phyloP scores from a whole-genome alignment of 75 land plant genomes.

The Cupressus sempervirens region DNA sequence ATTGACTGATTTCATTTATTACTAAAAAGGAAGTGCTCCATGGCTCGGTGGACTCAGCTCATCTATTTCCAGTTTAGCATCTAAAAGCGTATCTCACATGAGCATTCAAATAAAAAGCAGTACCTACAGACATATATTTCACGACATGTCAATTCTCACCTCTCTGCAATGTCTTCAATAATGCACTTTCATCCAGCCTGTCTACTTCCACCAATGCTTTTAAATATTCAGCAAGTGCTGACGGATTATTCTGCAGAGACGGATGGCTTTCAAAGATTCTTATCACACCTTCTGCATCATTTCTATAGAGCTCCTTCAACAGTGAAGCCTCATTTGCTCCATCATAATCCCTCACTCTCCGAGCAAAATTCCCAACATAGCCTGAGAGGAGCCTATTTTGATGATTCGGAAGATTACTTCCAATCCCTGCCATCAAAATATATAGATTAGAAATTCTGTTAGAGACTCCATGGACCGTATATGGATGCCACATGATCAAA shows the following conservation, averaged over 20 bases:
- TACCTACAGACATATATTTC: neutral
- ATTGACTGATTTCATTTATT: neutral
- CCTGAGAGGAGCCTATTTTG: slow-evolving; percentile 61
- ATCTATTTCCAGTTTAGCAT: neutral
- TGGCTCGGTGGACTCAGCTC: neutral
- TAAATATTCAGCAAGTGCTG: slow-evolving; percentile 88
- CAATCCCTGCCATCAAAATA: slow-evolving; percentile 8
- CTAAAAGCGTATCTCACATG: neutral
- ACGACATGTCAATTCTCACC: slow-evolving; percentile 34
- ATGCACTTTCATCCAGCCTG: slow-evolving; percentile 80
- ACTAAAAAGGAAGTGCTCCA: neutral
- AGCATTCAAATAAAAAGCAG: neutral
- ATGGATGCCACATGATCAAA: neutral
- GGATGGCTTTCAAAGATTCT: slow-evolving; percentile 88
- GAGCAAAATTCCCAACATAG: slow-evolving; percentile 60
- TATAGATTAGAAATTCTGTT: neutral
- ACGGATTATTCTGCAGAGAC: slow-evolving; percentile 67
- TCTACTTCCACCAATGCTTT: slow-evolving; percentile 90
- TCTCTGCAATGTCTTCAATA: slow-evolving; percentile 83
- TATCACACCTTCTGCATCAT: slow-evolving; percentile 88
- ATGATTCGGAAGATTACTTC: slow-evolving; percentile 5
- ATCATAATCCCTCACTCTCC: slow-evolving; percentile 61
- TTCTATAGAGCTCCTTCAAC: slow-evolving; percentile 68
- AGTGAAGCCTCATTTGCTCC: slow-evolving; percentile 54
- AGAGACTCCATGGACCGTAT: neutral